Percentiles rank a stretch among this genome's conserved stretches.
Evolutionary conservation across 2,329 filamentous ascomycete species (phyloP).

Genomic region (Colletotrichum liriopes): DNA sequence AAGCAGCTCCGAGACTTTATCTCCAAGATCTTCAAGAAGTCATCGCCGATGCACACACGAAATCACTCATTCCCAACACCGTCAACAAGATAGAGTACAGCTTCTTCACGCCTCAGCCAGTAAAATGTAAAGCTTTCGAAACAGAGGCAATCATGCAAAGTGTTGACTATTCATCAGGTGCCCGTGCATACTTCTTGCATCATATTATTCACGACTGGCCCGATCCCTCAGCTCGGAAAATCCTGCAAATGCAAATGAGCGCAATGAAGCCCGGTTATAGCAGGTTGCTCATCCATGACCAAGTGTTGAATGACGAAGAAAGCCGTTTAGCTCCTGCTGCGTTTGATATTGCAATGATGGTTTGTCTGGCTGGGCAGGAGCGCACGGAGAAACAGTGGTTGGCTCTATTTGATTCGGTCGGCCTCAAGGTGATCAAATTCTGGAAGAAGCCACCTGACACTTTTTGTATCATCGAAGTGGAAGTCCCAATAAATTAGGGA

Average conservation of each 20-base stretch:
- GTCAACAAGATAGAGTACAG: conserved; percentile 50
- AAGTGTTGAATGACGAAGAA: conserved; percentile 53
- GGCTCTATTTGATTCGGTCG: conserved; percentile 25
- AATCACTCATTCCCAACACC: not conserved
- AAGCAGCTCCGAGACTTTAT: conserved; percentile 17
- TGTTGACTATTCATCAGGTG: conserved; percentile 43
- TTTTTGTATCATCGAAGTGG: conserved; percentile 24
- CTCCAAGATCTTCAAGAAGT: conserved; percentile 27
- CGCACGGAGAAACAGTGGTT: conserved; percentile 33
- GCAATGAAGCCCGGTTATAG: conserved; percentile 60
- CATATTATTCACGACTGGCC: conserved; percentile 71
- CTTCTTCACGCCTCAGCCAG: conserved; percentile 57
- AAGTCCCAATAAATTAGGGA: not conserved
- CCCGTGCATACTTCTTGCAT: conserved; percentile 67
- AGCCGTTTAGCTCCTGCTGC: not conserved
- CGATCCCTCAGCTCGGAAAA: conserved; percentile 58
- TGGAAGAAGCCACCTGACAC: conserved; percentile 30
- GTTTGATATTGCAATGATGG: conserved; percentile 26
- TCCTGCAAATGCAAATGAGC: conserved; percentile 59
- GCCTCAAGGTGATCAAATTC: conserved; percentile 23
- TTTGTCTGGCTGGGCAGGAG: conserved; percentile 5
- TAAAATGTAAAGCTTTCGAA: conserved; percentile 36
- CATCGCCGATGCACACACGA: conserved; percentile 1
- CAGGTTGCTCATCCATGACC: conserved; percentile 56
- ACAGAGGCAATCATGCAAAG: not conserved